These are phyloP conservation scores for Fusarium sambucinum DNA, from an alignment of 2,329 filamentous ascomycete genomes.

Conservation along the genomic window DNA sequence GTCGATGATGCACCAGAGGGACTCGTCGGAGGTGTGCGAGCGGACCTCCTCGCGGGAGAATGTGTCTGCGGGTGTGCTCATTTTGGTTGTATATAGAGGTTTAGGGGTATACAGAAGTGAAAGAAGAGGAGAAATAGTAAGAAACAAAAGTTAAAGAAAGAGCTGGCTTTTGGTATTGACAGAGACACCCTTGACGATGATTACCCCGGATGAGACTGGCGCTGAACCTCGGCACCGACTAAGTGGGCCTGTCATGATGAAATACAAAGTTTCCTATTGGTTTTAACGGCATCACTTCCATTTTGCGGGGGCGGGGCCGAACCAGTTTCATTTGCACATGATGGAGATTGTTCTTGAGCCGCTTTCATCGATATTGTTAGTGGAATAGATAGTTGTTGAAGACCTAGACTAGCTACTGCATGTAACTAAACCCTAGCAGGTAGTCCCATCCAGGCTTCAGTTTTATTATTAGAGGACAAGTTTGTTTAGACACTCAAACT, in stretches of 20 bases:
- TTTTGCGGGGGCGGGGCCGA: slow-evolving; percentile 43
- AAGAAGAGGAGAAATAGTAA: background rate
- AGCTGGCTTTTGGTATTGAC: slow-evolving; percentile 6
- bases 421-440: background rate
- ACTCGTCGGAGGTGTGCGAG: slow-evolving; percentile 80
- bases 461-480: background rate
- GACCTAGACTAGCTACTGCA: background rate
- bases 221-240: slow-evolving; percentile 41
- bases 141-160: background rate
- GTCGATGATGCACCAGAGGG: slow-evolving; percentile 87
- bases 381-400: background rate
- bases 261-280: slow-evolving; percentile 35
- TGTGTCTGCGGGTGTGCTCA: slow-evolving; percentile 59
- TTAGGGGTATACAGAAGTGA: background rate
- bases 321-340: slow-evolving; percentile 29
- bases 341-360: slow-evolving; percentile 4
- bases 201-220: slow-evolving; percentile 30
- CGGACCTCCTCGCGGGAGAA: slow-evolving; percentile 76
- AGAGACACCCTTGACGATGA: slow-evolving; percentile 13
- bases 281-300: slow-evolving; percentile 27
- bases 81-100: background rate
- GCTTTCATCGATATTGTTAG: slow-evolving; percentile 35
- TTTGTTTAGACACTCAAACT: background rate
- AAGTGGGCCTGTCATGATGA: slow-evolving; percentile 34
- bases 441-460: background rate